phyloP scores from a whole-genome alignment of 306 rosid species.

The Quercus bicolor region DNA sequence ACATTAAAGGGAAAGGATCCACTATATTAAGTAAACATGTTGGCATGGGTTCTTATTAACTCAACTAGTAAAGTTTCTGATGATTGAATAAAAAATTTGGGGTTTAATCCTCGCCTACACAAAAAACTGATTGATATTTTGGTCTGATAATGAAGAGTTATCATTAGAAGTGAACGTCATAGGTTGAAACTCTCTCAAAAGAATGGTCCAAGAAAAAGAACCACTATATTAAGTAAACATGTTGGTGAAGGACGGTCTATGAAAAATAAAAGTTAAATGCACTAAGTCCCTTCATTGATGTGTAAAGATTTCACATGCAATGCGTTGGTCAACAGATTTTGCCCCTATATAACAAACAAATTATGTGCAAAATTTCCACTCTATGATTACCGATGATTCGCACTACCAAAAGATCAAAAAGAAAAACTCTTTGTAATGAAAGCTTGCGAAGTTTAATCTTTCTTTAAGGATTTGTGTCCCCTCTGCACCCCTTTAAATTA shows the following conservation, averaged over 20 bases:
- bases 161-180: too few species aligned
- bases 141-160: too few species aligned
- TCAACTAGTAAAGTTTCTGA: too few species aligned
- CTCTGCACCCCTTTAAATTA: too few species aligned
- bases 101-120: too few species aligned
- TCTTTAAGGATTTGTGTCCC: neutral
- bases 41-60: too few species aligned
- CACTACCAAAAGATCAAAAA: neutral
- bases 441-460: neutral
- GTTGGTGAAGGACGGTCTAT: neutral
- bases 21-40: neutral
- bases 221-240: neutral
- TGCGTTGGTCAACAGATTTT: neutral
- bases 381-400: neutral
- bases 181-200: too few species aligned
- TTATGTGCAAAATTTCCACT: neutral
- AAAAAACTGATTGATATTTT: too few species aligned
- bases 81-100: too few species aligned
- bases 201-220: too few species aligned
- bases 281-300: conserved; percentile 1
- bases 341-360: conserved; percentile 1
- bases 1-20: neutral
- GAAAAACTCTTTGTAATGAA: neutral
- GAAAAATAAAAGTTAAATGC: neutral
- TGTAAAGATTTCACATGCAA: conserved; percentile 5